Base-by-base conservation (phyloP, 148 eudicot species). In the Vaccinium darrowii region DNA sequence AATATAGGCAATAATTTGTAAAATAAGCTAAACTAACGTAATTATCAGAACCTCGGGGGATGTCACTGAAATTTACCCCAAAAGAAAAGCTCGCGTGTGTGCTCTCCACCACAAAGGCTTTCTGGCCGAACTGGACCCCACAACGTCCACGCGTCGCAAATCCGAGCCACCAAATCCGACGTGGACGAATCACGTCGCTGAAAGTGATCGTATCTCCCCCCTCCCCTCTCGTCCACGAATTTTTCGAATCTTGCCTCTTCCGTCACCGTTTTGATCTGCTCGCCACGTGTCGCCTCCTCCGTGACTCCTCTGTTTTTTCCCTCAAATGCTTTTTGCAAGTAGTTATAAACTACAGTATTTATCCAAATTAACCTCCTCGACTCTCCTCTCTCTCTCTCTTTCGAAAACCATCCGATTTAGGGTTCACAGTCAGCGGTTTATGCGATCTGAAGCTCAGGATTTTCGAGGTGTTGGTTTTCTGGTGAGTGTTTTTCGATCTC, bases 201-300 rank as follows among this genome's bases (percentile, higher is more conserved):
- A 81, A 88, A 90, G 88, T 88, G 98, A 95, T 95, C 88, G 90
- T 88, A 88, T 95, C 88, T 88, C 86, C 25, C 75, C 85, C 78
- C 85, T 36, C 36, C 4, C 5, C 83, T 93, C 94, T 89, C 89
- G 78, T 58, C 95, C 98, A 93, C 94, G 63, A 91, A 82, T 91
- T 92, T 53, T 43, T 83, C 73, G 85, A 27, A 8, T n/a, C 13
- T 84, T 65, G 18, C 60, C 84, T 16, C 82, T 74, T 80, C 65
- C 88, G 87, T 80, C 93, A 72, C 39, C 73, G 86, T 87, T 88
- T 92, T 90, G 94, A 93, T 93, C 81, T 87, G 74, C 13, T 8
- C 53, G 88, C 89, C 94, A 94, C 98, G 94, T 93, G 96, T 88
- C 94, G 5, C n/a, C 4, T 4, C 43, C 47, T 72, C 75, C 84